phyloP scores from a whole-genome alignment of 106 monocot species.

The Vanilla planifolia region DNA sequence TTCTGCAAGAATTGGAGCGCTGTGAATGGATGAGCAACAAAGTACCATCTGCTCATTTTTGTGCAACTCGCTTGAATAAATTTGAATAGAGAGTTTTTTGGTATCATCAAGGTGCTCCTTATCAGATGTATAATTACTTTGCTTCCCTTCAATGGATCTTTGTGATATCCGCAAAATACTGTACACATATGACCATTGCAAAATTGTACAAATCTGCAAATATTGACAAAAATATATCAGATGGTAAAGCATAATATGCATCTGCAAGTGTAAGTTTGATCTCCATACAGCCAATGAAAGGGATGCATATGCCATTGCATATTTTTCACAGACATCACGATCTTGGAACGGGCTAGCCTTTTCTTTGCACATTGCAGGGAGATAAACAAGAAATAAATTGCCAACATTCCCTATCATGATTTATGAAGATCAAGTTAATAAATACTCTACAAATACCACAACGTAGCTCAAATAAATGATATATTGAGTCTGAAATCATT shows the following conservation, averaged over 20 bases:
- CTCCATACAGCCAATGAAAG: slow-evolving; percentile 79
- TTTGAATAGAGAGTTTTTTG: slow-evolving; percentile 11
- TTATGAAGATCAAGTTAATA: slow-evolving; percentile 7
- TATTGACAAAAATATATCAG: neutral
- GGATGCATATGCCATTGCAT: slow-evolving; percentile 62
- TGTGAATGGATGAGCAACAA: slow-evolving; percentile 7
- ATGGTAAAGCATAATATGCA: neutral
- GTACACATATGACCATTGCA: slow-evolving; percentile 62
- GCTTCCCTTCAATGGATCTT: slow-evolving; percentile 8
- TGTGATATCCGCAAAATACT: slow-evolving; percentile 43
- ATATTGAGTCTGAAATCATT: neutral
- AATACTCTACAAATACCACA: too few species aligned
- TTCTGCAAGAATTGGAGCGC: neutral
- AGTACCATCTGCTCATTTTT: slow-evolving; percentile 5
- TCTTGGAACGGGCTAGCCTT: slow-evolving; percentile 65
- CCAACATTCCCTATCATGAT: slow-evolving; percentile 61
- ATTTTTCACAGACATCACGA: slow-evolving; percentile 43
- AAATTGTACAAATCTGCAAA: slow-evolving; percentile 52
- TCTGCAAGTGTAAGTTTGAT: neutral
- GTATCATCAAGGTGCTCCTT: slow-evolving; percentile 12
- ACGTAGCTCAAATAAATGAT: neutral
- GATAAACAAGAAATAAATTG: slow-evolving; percentile 57
- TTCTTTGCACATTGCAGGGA: slow-evolving; percentile 77
- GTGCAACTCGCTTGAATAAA: neutral
- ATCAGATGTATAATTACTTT: neutral